These are phyloP conservation scores for Ensete glaucum DNA, from an alignment of 176 grass and related monocot genomes.

Conservation along the genomic window DNA sequence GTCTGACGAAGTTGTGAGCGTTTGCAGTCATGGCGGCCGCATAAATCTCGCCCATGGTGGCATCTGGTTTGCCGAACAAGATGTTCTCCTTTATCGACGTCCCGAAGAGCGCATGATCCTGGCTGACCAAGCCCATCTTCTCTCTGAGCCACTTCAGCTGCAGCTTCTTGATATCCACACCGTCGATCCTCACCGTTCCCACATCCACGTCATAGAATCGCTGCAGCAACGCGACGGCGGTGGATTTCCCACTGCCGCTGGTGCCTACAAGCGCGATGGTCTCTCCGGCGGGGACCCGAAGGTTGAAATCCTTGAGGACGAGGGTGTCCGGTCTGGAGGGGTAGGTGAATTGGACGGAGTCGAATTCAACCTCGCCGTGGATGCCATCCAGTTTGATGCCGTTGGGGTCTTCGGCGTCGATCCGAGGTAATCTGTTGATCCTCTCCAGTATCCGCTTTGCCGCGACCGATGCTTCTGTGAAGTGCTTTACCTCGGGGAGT, in stretches of 20 bases:
- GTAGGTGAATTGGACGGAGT: constrained; percentile 62
- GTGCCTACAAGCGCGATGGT: constrained; percentile 80
- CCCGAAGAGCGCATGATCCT: constrained; percentile 91
- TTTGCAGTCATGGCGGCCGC: constrained; percentile 96
- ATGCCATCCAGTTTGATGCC: constrained; percentile 47
- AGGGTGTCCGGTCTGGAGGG: constrained; percentile 65
- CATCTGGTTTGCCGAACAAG: constrained; percentile 74
- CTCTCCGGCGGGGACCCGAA: constrained; percentile 67
- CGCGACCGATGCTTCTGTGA: constrained; percentile 81
- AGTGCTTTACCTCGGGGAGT: constrained; percentile 91
- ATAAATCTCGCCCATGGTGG: constrained; percentile 73
- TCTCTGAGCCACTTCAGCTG: constrained; percentile 77
- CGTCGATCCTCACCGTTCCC: constrained; percentile 71
- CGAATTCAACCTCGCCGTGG: constrained; percentile 56
- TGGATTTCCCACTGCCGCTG: constrained; percentile 94
- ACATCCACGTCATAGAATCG: constrained; percentile 79
- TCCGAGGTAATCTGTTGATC: constrained; percentile 62
- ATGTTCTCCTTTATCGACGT: constrained; percentile 93
- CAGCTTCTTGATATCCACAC: constrained; percentile 60
- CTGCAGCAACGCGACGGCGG: constrained; percentile 75
- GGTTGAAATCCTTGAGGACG: constrained; percentile 66
- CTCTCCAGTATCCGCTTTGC: constrained; percentile 61
- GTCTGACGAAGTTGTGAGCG: constrained; percentile 84
- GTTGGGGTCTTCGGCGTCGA: constrained; percentile 49
- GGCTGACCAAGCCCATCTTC: constrained; percentile 94